Conservation (phyloP, 169 alveolate species). For the Cryptosporidium bovis region DNA sequence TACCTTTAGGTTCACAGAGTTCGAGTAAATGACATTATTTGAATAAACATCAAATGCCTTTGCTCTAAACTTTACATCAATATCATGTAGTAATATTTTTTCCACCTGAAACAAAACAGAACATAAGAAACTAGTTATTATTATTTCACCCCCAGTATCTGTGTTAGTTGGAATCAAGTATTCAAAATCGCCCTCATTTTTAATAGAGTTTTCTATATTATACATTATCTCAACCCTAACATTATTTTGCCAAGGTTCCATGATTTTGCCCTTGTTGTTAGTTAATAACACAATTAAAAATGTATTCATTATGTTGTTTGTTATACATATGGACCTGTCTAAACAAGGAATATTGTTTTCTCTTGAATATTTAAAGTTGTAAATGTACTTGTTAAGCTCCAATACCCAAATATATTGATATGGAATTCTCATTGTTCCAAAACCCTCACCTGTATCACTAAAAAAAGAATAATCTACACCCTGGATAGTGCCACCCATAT, state of each 20-base stretch:
- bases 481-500: neutral
- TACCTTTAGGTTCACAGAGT: conserved; percentile 13
- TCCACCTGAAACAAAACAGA: conserved; percentile 1
- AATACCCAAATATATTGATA: neutral
- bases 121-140: neutral
- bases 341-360: conserved; percentile 30
- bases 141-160: neutral
- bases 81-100: conserved; percentile 3
- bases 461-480: neutral
- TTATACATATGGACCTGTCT: neutral
- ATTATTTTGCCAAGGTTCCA: conserved; percentile 68
- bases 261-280: conserved; percentile 12
- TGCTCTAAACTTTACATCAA: conserved; percentile 9
- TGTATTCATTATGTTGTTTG: conserved; percentile 9
- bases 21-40: neutral
- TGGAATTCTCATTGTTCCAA: conserved; percentile 3
- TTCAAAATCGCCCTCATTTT: neutral
- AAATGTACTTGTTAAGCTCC: neutral
- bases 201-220: neutral
- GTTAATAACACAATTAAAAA: conserved; percentile 9
- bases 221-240: conserved; percentile 17
- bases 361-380: neutral
- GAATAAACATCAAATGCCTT: neutral
- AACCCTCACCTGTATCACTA: neutral
- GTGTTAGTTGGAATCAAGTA: neutral